Base-by-base conservation (phyloP, 2,329 filamentous ascomycete genomes). In the Colletotrichum falcatum region DNA sequence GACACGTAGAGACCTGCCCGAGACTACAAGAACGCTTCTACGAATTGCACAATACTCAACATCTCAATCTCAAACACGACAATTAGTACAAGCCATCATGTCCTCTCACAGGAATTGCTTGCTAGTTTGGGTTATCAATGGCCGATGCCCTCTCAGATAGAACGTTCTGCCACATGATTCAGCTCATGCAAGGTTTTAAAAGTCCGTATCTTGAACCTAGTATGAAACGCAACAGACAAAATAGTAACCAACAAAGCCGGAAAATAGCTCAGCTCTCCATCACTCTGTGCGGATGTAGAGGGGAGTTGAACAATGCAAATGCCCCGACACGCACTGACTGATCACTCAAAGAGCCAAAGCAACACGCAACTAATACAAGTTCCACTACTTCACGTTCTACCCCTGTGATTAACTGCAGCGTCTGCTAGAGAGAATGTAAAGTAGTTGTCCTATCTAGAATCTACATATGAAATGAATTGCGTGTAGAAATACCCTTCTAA, bases 31-130 rank as follows among this genome's bases (percentile, higher is more conserved):
- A 12, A 5, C 11, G 20, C 12, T 23, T 12, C 23, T 4, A 16
- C 2, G 3, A n/a, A 4, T 11, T 44, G n/a, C n/a, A n/a, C n/a
- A n/a, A 20, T n/a, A 61, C 51, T 58, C 46, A 58, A 62, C 58
- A 62, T 58, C 56, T 53, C 20, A 28, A 58, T 33, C 58, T 53
- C 58, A 58, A 14, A 70, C 48, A 20, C 23, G n/a, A 60, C 58
- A 30, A n/a, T 23, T 35, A 5, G 3, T 39, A 35, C 30, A 46
- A 60, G 37, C 55, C 44, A 59, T 42, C 44, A 59, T 42, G 16
- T 33, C 12, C 30, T 18, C 6, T 18, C 26, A 33, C 18, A 3
- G 4, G 20, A 12, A 14, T 33, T 14, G 18, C 39, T 26, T 35
- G n/a, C 42, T 16, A 28, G 35, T 20, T 11, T 23, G n/a, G 8